Evolutionary conservation across 2,329 filamentous ascomycete genomes (phyloP), one percentile per base, ranked within the genome.

Genomic region (Alternaria arborescens): DNA sequence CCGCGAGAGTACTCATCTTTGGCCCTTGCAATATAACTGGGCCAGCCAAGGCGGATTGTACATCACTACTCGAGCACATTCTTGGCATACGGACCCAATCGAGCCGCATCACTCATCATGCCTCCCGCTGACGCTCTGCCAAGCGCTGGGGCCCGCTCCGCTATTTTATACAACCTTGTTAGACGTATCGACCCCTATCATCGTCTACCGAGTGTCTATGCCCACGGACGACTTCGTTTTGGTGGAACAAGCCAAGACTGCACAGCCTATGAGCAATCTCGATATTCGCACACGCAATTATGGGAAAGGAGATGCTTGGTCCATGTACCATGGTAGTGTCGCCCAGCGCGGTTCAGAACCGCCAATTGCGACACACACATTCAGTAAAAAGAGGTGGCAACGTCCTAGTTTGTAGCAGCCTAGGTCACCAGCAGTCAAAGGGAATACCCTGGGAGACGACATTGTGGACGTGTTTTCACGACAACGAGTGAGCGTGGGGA

Each of bases 91-190:
- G 62, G 67, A 56, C 61, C 67, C 64, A 66, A 67, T 71, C 42
- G 60, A 52, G 52, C 48, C 51, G n/a, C 52, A 55, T 59, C 40
- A 50, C 30, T 38, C 46, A 38, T 59, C 28, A 55, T 36, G 52
- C 62, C 46, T 66, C 64, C 65, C 69, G 69, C 69, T 58, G 57
- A 56, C 53, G 48, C 44, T 54, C 42, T 24, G 70, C 70, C 67
- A 70, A 71, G 68, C 41, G 38, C 41, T 26, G 30, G 46, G 62
- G 62, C 66, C 69, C 69, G 67, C 70, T 71, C 68, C 68, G 70
- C 70, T 64, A 64, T 44, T 46, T 47, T 50, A 59, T 50, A 36
- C 51, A 51, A 42, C 64, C 61, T 64, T 61, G 58, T 51, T 51
- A 50, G 59, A 44, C 52, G 44, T 54, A 56, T 51, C 66, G 60